A percentile compares a stretch with the other conserved stretches of the same genome.
These are phyloP conservation scores for Syncephalis fuscata DNA, from an alignment of 371 early-diverging fungal species.

Conservation along the genomic window DNA sequence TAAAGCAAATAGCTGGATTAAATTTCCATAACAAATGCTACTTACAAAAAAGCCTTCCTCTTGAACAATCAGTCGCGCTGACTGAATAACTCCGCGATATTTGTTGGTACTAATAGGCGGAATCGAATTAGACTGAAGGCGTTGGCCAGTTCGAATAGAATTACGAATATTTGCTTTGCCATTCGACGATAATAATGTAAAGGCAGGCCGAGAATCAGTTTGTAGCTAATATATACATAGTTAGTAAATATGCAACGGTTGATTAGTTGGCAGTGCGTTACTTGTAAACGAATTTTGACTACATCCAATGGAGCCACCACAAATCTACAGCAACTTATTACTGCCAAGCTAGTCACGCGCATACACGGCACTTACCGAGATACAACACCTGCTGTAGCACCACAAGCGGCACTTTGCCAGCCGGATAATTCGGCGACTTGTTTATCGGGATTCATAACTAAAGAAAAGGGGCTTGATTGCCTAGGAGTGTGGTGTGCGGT, in stretches of 20 bases:
- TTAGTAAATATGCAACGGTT: background rate
- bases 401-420: constrained; percentile 18
- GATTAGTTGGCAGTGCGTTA: constrained; percentile 6
- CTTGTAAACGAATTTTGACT: constrained; percentile 74
- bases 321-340: constrained; percentile 12
- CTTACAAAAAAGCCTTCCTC: constrained; percentile 58
- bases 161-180: no score
- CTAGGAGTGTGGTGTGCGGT: no score
- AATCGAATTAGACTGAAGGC: background rate
- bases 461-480: no score
- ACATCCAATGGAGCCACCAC: constrained; percentile 85
- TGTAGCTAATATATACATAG: background rate
- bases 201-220: no score
- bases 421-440: no score
- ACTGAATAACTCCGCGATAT: constrained; percentile 33
- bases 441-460: no score
- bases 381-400: constrained; percentile 45
- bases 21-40: constrained; percentile 7
- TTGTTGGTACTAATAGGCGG: constrained; percentile 10
- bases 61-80: constrained; percentile 30
- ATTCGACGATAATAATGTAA: background rate
- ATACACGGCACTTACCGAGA: constrained; percentile 21
- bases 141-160: no score
- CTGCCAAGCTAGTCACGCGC: no score
- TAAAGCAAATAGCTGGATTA: background rate